These are phyloP conservation scores for Sporothrix schenckii DNA, from an alignment of 2,329 filamentous ascomycete species.

Conservation along the genomic window DNA sequence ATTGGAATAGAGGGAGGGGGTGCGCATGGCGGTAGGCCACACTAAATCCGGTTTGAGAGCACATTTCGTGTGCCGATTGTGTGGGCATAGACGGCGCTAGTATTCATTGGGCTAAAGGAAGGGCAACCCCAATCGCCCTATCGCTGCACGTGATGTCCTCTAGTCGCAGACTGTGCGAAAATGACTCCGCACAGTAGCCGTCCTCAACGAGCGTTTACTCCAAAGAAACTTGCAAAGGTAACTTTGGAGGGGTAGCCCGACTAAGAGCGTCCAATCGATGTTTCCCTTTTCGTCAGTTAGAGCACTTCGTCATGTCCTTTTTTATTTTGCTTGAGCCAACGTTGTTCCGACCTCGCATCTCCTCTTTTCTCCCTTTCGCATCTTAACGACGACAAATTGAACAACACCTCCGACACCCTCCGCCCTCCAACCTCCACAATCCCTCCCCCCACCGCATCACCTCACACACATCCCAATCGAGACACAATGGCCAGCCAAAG, in stretches of 20 bases:
- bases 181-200: background rate
- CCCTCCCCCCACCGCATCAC: background rate
- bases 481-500: conserved; percentile 50
- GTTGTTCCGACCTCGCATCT: background rate
- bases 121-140: conserved; percentile 35
- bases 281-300: conserved; percentile 28
- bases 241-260: conserved; percentile 27
- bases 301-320: conserved; percentile 27
- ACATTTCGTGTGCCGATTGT: conserved; percentile 35
- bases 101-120: conserved; percentile 31
- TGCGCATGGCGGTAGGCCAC: conserved; percentile 16
- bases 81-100: conserved; percentile 32
- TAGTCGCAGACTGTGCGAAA: conserved; percentile 3
- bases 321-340: conserved; percentile 13
- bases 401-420: background rate
- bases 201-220: background rate
- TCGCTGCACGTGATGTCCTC: conserved; percentile 29
- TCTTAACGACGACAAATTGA: conserved; percentile 22
- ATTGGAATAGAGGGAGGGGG: conserved; percentile 29
- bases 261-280: conserved; percentile 24
- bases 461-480: background rate
- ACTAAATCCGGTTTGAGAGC: conserved; percentile 32
- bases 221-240: background rate
- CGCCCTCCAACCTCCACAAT: background rate
- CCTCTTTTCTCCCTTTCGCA: background rate